Evolutionary conservation across 2,329 filamentous ascomycete genomes (phyloP), one percentile per base, ranked within the genome.

Genomic region (Chalaropsis ovoidea): DNA sequence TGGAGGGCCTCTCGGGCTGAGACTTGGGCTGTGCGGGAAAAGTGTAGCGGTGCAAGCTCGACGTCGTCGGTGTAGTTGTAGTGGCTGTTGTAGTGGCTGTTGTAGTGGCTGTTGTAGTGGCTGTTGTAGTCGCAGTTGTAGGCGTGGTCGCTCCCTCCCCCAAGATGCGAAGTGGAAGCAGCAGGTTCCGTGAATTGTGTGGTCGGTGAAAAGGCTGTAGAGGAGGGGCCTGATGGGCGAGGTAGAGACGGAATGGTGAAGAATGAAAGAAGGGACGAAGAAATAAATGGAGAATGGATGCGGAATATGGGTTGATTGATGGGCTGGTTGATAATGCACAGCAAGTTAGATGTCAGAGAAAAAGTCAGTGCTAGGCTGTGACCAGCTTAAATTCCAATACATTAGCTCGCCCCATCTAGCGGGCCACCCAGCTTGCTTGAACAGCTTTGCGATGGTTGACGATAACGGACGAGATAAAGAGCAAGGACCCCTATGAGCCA

Each of bases 161-260:
- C 31, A 41, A 47, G 65, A 65, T 54, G 52, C 61, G 31, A 67
- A 62, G 65, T 49, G 52, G 63, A 54, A 69, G 52, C 60, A 47
- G 63, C 39, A 52, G 45, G 19, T 19, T 52, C 19, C 54, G 41
- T 56, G 49, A 35, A 58, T 62, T 47, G 60, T 49, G 62, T 61
- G 58, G 41, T 67, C 13, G 62, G 27, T 39, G 65, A 35, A 49
- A 49, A 22, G 22, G 35, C 61, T 47, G 71, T 71, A 70, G 75
- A 77, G 75, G 76, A 77, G 76, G 76, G 76, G 75, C 71, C 70
- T 68, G 70, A 71, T 69, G 67, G 67, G 68, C 54, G 65, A 63
- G 69, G 69, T 63, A 67, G 68, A 63, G 71, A 62, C 68, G 70
- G 69, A 77, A 77, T 77, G 71, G 71, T 77, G 73, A 68, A 69